Evolutionary conservation across 148 eudicot genomes (phyloP).

Genomic region (Chenopodium album): DNA sequence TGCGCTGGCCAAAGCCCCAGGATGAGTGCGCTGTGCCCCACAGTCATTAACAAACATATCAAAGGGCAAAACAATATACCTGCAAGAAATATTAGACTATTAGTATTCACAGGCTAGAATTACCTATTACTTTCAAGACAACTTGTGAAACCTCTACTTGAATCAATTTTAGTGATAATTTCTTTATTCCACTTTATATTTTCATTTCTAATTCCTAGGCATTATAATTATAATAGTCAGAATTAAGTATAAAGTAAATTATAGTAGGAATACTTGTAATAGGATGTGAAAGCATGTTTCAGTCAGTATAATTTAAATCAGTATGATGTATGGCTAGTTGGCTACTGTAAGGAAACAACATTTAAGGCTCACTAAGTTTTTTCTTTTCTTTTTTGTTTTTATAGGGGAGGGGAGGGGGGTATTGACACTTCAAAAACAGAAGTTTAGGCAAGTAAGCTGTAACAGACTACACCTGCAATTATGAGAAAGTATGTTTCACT

Average conservation of each 20-base stretch:
- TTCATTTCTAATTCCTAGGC: not conserved
- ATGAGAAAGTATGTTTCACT: too few relatives aligned
- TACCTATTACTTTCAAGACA: not conserved
- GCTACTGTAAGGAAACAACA: too few relatives aligned
- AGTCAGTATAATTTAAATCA: too few relatives aligned
- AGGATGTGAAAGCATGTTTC: too few relatives aligned
- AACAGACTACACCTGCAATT: too few relatives aligned
- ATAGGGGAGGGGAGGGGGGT: too few relatives aligned
- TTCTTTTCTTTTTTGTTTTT: too few relatives aligned
- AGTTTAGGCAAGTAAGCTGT: too few relatives aligned
- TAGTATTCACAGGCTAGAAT: not conserved
- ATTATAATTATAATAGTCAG: not conserved
- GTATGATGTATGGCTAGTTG: too few relatives aligned
- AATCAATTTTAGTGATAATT: not conserved
- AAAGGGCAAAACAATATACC: slow-evolving; percentile 74
- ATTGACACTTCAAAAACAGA: too few relatives aligned
- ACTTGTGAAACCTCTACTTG: not conserved
- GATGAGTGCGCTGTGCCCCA: slow-evolving; percentile 62
- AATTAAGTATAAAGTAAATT: not conserved
- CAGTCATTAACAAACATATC: slow-evolving; percentile 54
- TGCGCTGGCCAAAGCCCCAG: slow-evolving; percentile 91
- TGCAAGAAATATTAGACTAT: slow-evolving; percentile 36
- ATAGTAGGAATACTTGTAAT: too few relatives aligned
- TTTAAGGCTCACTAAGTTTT: too few relatives aligned
- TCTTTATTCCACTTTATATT: not conserved